A percentile compares a stretch with the other conserved stretches of the same genome.
These are phyloP conservation scores for Naganishia vaughanmartiniae DNA, from an alignment of 768 basidiomycete species.

Conservation along the genomic window DNA sequence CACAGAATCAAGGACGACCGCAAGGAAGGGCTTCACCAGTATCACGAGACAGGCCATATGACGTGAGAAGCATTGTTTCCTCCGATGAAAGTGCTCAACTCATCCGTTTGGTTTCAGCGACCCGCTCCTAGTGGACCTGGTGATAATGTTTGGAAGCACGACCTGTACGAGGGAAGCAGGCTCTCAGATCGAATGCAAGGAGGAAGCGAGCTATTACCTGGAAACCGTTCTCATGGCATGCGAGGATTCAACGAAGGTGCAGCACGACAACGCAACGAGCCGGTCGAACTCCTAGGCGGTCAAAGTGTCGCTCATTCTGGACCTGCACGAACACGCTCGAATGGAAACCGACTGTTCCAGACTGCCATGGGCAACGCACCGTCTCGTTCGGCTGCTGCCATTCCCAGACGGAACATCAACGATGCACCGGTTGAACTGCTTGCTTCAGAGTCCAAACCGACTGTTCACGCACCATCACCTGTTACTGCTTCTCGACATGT, in stretches of 20 bases:
- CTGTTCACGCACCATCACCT: neutral
- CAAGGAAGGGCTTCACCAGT: slow-evolving; percentile 16
- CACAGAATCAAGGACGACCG: slow-evolving; percentile 8
- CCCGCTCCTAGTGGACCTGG: neutral
- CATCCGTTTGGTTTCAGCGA: neutral
- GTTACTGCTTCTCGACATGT: slow-evolving; percentile 1
- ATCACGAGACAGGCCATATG: slow-evolving; percentile 13
- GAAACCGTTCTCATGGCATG: slow-evolving; percentile 22
- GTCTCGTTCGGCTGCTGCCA: neutral
- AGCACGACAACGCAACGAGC: slow-evolving; percentile 9
- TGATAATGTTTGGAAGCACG: slow-evolving; percentile 23
- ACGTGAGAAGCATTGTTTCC: neutral
- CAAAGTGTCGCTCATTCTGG: neutral
- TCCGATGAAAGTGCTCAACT: neutral
- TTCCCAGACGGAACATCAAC: slow-evolving; percentile 19
- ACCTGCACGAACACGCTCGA: slow-evolving; percentile 8
- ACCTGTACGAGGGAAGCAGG: slow-evolving; percentile 17
- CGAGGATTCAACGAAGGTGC: slow-evolving; percentile 3
- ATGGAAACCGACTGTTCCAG: slow-evolving; percentile 20
- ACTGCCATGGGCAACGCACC: slow-evolving; percentile 15
- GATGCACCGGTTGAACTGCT: slow-evolving; percentile 12
- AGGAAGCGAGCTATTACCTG: slow-evolving; percentile 9
- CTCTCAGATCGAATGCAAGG: slow-evolving; percentile 21
- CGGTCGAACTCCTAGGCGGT: slow-evolving; percentile 20
- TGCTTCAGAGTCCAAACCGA: slow-evolving; percentile 2